Evolutionary conservation across 352 stramenopile species (phyloP).

Genomic region (Elongisporangium undulatum): DNA sequence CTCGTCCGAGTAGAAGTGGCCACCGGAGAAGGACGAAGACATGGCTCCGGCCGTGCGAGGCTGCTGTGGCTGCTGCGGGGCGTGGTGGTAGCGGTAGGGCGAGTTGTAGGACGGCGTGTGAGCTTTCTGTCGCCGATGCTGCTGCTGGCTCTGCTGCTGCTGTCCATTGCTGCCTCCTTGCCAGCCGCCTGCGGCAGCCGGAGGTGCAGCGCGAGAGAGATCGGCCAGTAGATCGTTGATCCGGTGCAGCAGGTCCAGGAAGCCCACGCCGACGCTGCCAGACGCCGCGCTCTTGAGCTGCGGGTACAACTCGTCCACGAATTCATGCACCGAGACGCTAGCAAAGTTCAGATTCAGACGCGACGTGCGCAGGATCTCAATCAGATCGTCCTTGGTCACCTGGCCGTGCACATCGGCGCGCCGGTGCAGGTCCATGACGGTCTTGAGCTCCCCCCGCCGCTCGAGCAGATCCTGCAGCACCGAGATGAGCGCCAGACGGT

Average conservation of each 20-base stretch:
- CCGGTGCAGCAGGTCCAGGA: conserved; percentile 60
- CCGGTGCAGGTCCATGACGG: conserved; percentile 57
- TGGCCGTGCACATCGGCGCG: conserved; percentile 53
- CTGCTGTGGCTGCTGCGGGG: neutral
- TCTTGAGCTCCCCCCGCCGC: conserved; percentile 66
- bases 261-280: conserved; percentile 24
- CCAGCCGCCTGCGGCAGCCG: neutral
- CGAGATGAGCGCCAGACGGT: conserved; percentile 31
- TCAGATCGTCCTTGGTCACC: conserved; percentile 49
- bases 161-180: conserved; percentile 7
- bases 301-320: conserved; percentile 62
- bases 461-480: conserved; percentile 72
- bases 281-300: conserved; percentile 3
- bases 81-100: neutral
- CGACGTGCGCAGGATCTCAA: conserved; percentile 62
- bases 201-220: conserved; percentile 16
- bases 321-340: conserved; percentile 41
- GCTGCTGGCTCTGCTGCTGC: conserved; percentile 16
- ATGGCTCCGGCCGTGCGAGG: neutral
- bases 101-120: conserved; percentile 11
- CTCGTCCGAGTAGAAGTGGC: conserved; percentile 23
- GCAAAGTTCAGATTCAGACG: conserved; percentile 56
- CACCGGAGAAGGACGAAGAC: neutral
- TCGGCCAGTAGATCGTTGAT: conserved; percentile 52
- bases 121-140: conserved; percentile 32